phyloP scores from a whole-genome alignment of 2,329 filamentous ascomycete genomes.

The Trichoderma polysporum region DNA sequence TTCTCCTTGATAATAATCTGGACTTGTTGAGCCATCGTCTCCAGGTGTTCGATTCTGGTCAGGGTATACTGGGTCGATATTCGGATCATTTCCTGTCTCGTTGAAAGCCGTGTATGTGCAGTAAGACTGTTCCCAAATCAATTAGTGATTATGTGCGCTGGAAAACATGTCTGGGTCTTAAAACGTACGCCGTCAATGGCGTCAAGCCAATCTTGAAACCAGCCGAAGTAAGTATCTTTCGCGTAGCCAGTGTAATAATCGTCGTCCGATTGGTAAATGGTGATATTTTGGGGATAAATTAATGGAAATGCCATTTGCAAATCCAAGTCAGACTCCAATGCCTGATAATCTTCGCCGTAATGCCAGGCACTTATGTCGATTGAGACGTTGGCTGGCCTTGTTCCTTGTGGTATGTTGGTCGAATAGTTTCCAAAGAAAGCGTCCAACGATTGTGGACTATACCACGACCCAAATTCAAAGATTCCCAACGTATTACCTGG shows the following conservation, averaged over 20 bases:
- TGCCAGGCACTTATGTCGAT: conserved; percentile 47
- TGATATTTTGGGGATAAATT: conserved; percentile 51
- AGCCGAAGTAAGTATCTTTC: not conserved
- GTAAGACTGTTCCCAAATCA: conserved; percentile 32
- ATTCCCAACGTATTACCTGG: not conserved
- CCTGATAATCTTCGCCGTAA: conserved; percentile 39
- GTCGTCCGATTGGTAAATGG: conserved; percentile 46
- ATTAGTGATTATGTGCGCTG: not conserved
- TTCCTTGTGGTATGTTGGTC: conserved; percentile 40
- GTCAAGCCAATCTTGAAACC: not conserved
- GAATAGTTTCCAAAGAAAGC: not conserved
- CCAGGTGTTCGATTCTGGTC: not conserved
- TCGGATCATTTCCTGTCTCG: conserved; percentile 17
- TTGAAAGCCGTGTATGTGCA: conserved; percentile 49
- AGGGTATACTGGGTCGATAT: conserved; percentile 34
- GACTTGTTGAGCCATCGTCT: not conserved
- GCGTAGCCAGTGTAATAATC: conserved; percentile 20
- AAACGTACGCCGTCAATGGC: not conserved
- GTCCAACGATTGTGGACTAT: not conserved
- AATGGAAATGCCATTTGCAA: conserved; percentile 53
- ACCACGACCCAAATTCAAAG: not conserved
- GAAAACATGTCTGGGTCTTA: not conserved
- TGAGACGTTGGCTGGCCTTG: conserved; percentile 36
- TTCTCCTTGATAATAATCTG: not conserved
- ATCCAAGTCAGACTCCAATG: conserved; percentile 52